Percentiles rank a stretch among this genome's conserved stretches.
These are phyloP conservation scores for Inosperma sp. DNA, from an alignment of 768 basidiomycete species.

Conservation along the genomic window DNA sequence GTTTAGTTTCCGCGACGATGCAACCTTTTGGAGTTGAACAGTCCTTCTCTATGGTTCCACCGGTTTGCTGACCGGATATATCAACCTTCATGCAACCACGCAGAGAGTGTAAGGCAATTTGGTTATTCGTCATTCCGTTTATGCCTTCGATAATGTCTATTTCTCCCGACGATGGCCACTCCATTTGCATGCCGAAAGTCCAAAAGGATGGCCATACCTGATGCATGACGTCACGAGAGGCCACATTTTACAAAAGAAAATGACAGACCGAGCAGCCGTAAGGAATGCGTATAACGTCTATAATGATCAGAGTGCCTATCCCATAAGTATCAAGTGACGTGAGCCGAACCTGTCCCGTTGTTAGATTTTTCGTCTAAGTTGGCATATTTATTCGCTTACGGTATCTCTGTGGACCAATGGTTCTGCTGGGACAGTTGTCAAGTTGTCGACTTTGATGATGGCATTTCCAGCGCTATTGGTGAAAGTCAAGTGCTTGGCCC, in stretches of 20 bases:
- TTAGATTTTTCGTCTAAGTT: neutral
- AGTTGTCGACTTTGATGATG: conserved; percentile 73
- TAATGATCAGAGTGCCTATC: conserved; percentile 41
- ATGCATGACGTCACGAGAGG: neutral
- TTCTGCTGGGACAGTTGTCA: conserved; percentile 40
- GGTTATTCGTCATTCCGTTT: conserved; percentile 64
- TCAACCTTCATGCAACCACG: conserved; percentile 36
- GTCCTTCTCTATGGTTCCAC: conserved; percentile 47
- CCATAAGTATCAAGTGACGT: conserved; percentile 40
- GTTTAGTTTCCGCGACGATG: conserved; percentile 51
- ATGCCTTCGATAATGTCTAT: conserved; percentile 79
- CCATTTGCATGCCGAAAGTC: conserved; percentile 38
- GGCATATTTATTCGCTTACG: conserved; percentile 30
- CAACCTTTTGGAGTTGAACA: conserved; percentile 65
- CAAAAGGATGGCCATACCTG: conserved; percentile 50
- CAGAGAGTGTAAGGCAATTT: conserved; percentile 74
- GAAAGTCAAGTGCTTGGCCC: conserved; percentile 49
- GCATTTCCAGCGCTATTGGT: conserved; percentile 58
- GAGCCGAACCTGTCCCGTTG: conserved; percentile 36
- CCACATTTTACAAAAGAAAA: neutral
- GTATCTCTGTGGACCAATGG: conserved; percentile 37
- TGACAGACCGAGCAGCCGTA: conserved; percentile 48
- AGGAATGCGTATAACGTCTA: conserved; percentile 45
- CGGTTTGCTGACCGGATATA: conserved; percentile 38
- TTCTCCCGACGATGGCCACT: conserved; percentile 46